Evolutionary conservation across 139 green algal genomes (phyloP).

Genomic region (Trebouxia sp.): DNA sequence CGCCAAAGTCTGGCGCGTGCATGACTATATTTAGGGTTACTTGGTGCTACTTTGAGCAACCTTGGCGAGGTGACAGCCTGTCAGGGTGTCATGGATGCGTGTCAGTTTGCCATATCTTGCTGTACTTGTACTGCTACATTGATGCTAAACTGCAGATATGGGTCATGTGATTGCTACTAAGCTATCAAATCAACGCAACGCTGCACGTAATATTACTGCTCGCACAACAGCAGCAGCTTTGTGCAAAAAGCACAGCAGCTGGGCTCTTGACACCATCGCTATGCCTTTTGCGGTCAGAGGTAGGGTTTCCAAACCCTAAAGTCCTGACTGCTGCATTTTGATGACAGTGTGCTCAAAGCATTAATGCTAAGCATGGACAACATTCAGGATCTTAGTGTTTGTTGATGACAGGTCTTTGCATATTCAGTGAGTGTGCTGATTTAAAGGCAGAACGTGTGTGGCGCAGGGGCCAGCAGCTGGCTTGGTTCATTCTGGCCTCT

Average conservation of each 20-base stretch:
- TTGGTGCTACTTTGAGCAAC: conserved; percentile 27
- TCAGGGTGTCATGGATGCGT: conserved; percentile 14
- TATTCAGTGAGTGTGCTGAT: background rate
- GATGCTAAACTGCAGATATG: no score
- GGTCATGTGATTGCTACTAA: no score
- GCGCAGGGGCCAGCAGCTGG: conserved; percentile 41
- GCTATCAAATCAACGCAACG: no score
- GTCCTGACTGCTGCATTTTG: background rate
- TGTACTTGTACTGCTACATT: background rate
- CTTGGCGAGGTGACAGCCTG: background rate
- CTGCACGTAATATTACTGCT: no score
- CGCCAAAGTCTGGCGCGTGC: conserved; percentile 26
- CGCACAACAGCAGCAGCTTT: no score
- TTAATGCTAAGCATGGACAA: background rate
- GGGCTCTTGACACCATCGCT: no score
- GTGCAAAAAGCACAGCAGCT: no score
- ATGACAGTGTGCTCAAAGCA: background rate
- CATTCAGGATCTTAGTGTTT: background rate
- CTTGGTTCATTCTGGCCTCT: conserved; percentile 66
- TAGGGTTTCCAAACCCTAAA: conserved; percentile 12
- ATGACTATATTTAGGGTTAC: conserved; percentile 30
- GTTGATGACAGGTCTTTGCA: background rate
- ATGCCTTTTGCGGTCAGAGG: background rate
- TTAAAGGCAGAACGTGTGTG: background rate
- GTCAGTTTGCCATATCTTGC: background rate